A percentile compares a stretch with the other conserved stretches of the same genome.
These are phyloP conservation scores for Emmonsiellopsis sp. DNA, from an alignment of 2,329 filamentous ascomycete species.

Conservation along the genomic window DNA sequence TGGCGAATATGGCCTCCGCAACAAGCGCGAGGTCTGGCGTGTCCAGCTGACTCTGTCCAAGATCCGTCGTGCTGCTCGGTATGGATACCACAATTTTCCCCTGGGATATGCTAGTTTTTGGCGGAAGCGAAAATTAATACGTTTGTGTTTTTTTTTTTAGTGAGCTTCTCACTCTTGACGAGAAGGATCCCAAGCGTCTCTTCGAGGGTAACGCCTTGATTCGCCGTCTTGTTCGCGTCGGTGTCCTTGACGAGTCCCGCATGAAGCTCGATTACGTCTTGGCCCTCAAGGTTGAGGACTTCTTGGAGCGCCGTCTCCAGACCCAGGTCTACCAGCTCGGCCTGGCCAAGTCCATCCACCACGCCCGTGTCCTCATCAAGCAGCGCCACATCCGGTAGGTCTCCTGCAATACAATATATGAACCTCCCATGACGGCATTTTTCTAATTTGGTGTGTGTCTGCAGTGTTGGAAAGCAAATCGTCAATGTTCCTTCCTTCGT, in stretches of 20 bases:
- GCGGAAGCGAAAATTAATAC: constrained; percentile 1
- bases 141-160: constrained; percentile 39
- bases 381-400: constrained; percentile 88
- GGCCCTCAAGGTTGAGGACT: constrained; percentile 98
- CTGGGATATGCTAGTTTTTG: not conserved
- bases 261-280: constrained; percentile 99
- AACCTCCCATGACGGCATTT: not conserved
- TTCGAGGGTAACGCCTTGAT: constrained; percentile 99
- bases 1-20: constrained; percentile 98
- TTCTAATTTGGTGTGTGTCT: constrained; percentile 5
- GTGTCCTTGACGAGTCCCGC: constrained; percentile 99
- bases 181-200: constrained; percentile 99
- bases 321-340: constrained; percentile 99
- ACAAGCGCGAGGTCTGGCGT: constrained; percentile 99
- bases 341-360: constrained; percentile 99
- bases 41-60: constrained; percentile 99
- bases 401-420: not conserved
- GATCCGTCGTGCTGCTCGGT: constrained; percentile 99
- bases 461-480: constrained; percentile 97
- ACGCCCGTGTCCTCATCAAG: constrained; percentile 98
- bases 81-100: constrained; percentile 30
- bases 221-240: constrained; percentile 98
- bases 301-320: constrained; percentile 99
- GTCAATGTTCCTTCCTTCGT: constrained; percentile 99
- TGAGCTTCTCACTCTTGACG: constrained; percentile 99